phyloP scores from a whole-genome alignment of 331 rosid species.

The Erythrophleum ivorense region DNA sequence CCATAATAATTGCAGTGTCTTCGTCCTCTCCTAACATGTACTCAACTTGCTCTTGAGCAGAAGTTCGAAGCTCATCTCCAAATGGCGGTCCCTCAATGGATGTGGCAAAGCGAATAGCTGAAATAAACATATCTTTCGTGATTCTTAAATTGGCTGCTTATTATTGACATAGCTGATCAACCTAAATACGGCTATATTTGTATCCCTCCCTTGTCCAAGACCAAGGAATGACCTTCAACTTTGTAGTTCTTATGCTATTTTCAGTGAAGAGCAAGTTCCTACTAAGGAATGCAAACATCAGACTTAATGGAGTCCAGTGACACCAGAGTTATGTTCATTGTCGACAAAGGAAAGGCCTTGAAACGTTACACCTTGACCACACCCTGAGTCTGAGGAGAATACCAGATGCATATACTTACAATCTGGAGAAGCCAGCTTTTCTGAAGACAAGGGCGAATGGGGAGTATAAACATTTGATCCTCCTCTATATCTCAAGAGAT shows the following conservation, averaged over 20 bases:
- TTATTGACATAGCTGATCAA: constrained; percentile 55
- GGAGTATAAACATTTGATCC: constrained; percentile 1
- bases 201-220: neutral
- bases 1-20: constrained; percentile 51
- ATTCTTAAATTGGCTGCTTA: constrained; percentile 53
- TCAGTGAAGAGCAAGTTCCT: neutral
- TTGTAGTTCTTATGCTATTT: neutral
- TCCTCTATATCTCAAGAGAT: neutral
- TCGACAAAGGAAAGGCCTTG: neutral
- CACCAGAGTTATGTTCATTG: neutral
- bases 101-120: constrained; percentile 81
- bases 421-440: constrained; percentile 8
- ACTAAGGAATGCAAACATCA: constrained; percentile 20
- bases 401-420: neutral
- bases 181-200: constrained; percentile 20
- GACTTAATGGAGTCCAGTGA: neutral
- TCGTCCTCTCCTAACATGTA: constrained; percentile 83
- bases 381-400: constrained; percentile 24
- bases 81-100: constrained; percentile 73
- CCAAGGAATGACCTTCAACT: constrained; percentile 30
- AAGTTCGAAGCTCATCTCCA: constrained; percentile 77
- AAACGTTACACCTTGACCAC: neutral
- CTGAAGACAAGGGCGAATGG: neutral
- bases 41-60: constrained; percentile 94
- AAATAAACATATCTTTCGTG: constrained; percentile 78